phyloP scores from a whole-genome alignment of 2,329 filamentous ascomycete species.

The Meredithiella fracta region DNA sequence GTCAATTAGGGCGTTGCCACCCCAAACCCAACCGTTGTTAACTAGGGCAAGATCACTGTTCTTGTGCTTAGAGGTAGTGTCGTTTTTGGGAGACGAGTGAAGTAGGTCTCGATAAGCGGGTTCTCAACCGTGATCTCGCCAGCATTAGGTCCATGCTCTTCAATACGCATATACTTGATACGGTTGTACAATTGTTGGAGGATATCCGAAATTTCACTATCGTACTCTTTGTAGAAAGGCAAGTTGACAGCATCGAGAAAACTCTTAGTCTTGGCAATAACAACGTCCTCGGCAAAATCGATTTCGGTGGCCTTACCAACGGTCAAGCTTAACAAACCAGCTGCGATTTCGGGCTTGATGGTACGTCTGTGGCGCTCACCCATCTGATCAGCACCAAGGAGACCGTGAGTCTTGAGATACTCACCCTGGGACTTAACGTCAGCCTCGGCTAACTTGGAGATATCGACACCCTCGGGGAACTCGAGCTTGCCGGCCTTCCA shows the following conservation, averaged over 20 bases:
- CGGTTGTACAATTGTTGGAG: conserved; percentile 86
- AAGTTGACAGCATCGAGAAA: conserved; percentile 76
- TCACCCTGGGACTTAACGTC: conserved; percentile 31
- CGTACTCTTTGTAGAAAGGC: conserved; percentile 81
- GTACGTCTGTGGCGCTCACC: conserved; percentile 62
- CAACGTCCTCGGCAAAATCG: conserved; percentile 28
- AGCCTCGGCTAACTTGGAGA: conserved; percentile 16
- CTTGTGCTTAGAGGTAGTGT: conserved; percentile 59
- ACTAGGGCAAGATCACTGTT: conserved; percentile 64
- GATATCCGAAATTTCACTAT: conserved; percentile 65
- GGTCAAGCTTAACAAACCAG: conserved; percentile 24
- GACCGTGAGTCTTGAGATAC: conserved; percentile 51
- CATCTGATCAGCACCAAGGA: conserved; percentile 55
- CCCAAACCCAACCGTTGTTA: conserved; percentile 99
- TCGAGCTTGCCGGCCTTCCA: conserved; percentile 50
- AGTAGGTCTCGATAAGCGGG: conserved; percentile 85
- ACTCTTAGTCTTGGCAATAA: conserved; percentile 37
- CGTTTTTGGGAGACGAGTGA: conserved; percentile 76
- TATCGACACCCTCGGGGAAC: conserved; percentile 29
- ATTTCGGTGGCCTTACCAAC: conserved; percentile 22
- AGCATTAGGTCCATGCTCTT: conserved; percentile 74
- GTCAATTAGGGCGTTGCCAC: conserved; percentile 82
- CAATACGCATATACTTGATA: conserved; percentile 87
- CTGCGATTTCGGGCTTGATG: conserved; percentile 53
- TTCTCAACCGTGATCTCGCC: conserved; percentile 61